Percentiles rank a stretch among this genome's conserved stretches.
Evolutionary conservation across 148 eudicot species (phyloP).

Genomic region (Euryodendron excelsum): DNA sequence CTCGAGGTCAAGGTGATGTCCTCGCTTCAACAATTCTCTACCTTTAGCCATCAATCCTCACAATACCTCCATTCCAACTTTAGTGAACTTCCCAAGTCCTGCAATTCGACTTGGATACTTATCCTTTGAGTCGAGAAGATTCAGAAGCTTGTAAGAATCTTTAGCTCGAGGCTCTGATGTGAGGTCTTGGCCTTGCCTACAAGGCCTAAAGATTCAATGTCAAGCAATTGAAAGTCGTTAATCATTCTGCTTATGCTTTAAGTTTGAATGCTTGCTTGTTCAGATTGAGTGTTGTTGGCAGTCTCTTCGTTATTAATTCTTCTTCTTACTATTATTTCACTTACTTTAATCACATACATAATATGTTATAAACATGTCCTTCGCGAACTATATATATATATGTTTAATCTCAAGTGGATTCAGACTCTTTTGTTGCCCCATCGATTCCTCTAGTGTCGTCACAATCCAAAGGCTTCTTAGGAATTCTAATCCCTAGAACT

Average conservation of each 20-base stretch:
- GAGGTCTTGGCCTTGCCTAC: no score
- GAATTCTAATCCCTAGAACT: slow-evolving; percentile 60
- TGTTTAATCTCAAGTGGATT: not conserved
- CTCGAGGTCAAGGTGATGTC: no score
- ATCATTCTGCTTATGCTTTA: not conserved
- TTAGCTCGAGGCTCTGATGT: no score
- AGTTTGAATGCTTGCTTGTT: not conserved
- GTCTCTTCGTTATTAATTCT: not conserved
- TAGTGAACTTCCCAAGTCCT: no score
- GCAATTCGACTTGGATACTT: no score
- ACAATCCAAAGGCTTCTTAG: slow-evolving; percentile 40
- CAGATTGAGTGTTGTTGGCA: not conserved
- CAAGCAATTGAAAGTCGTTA: no score
- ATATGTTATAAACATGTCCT: not conserved
- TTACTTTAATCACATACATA: not conserved
- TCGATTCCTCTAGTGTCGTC: slow-evolving; percentile 24
- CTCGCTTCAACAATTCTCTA: no score
- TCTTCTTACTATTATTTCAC: not conserved
- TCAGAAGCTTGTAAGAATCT: no score
- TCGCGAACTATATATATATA: not conserved
- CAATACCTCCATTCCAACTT: no score
- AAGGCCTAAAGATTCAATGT: no score
- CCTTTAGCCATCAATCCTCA: no score
- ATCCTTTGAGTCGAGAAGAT: no score
- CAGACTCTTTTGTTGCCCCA: slow-evolving; percentile 2